Conservation (phyloP, 78 protist genomes). For the Cavenderia fasciculata region DNA sequence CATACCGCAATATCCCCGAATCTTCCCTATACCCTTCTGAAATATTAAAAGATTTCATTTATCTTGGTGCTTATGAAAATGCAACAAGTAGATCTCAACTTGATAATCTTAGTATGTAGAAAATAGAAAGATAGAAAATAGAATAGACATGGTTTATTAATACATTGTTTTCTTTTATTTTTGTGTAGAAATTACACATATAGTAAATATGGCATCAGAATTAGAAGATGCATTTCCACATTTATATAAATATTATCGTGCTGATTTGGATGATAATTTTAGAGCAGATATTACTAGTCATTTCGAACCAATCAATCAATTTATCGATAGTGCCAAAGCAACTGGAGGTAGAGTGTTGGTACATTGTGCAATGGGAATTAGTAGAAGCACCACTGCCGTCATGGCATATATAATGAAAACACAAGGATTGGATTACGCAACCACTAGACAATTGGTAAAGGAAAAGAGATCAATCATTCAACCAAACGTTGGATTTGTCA, state of each 20-base stretch:
- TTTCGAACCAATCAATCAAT: slow-evolving; percentile 27
- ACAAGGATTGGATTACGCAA: background rate
- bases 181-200: slow-evolving; percentile 50
- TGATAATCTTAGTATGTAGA: slow-evolving; percentile 36
- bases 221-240: slow-evolving; percentile 64
- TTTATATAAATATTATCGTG: slow-evolving; percentile 50
- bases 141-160: background rate
- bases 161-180: background rate
- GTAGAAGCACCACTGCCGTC: slow-evolving; percentile 60
- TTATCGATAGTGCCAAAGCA: slow-evolving; percentile 15
- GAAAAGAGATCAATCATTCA: slow-evolving; percentile 20
- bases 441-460: slow-evolving; percentile 3
- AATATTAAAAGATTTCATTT: slow-evolving; percentile 39
- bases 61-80: slow-evolving; percentile 51
- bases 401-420: slow-evolving; percentile 74
- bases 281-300: slow-evolving; percentile 24
- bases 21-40: slow-evolving; percentile 41
- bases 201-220: slow-evolving; percentile 78
- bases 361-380: slow-evolving; percentile 86
- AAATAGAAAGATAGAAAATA: background rate
- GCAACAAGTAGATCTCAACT: slow-evolving; percentile 28
- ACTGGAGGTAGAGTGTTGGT: slow-evolving; percentile 51
- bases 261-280: slow-evolving; percentile 60
- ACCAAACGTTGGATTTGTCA: slow-evolving; percentile 49
- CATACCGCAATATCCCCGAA: too few relatives aligned